Evolutionary conservation across 805 yeast genomes (phyloP).

Genomic region (Pichia paraexigua): DNA sequence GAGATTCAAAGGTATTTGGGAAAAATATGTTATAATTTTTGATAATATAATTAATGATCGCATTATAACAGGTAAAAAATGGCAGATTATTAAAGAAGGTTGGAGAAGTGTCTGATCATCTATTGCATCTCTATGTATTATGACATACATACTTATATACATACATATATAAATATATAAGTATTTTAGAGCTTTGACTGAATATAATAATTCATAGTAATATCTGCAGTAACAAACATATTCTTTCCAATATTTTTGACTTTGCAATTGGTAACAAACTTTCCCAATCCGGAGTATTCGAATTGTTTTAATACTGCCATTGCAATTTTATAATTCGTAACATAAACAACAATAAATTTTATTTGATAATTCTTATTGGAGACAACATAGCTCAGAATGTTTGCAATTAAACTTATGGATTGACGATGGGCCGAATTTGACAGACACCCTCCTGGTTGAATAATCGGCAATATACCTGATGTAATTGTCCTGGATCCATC

Average conservation of each 20-base stretch:
- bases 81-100: slow-evolving; percentile 59
- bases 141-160: not conserved
- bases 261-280: slow-evolving; percentile 2
- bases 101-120: slow-evolving; percentile 48
- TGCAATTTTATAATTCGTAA: slow-evolving; percentile 8
- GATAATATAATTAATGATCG: slow-evolving; percentile 22
- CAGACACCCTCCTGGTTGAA: not conserved
- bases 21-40: slow-evolving; percentile 68
- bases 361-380: not conserved
- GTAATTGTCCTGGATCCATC: not conserved
- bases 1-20: slow-evolving; percentile 73
- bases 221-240: slow-evolving; percentile 5
- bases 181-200: slow-evolving; percentile 15
- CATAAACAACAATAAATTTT: slow-evolving; percentile 1
- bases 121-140: not conserved
- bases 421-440: slow-evolving; percentile 2
- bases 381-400: slow-evolving; percentile 4
- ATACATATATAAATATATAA: not conserved
- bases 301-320: slow-evolving; percentile 8
- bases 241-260: slow-evolving; percentile 8
- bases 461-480: slow-evolving; percentile 7
- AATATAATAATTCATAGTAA: not conserved
- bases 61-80: slow-evolving; percentile 22
- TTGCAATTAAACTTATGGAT: slow-evolving; percentile 6
- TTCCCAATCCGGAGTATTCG: slow-evolving; percentile 9